These are phyloP conservation scores for Candida chauliodis DNA, from an alignment of 805 yeast genomes.

Conservation along the genomic window DNA sequence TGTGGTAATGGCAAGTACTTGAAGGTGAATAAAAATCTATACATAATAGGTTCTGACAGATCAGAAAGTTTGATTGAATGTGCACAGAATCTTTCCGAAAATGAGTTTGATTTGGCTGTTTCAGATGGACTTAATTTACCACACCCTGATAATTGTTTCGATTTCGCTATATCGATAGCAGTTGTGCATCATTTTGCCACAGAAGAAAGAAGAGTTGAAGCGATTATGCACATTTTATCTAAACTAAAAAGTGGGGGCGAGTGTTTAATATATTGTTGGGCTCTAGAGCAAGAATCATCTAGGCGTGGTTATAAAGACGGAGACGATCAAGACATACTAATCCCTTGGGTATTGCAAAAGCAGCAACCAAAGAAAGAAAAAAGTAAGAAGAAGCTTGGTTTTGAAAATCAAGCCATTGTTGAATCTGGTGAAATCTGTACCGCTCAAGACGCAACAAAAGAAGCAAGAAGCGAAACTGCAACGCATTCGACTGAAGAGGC, in stretches of 20 bases:
- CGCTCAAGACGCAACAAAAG: too few relatives aligned
- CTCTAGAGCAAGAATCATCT: conserved; percentile 83
- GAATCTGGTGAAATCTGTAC: conserved; percentile 17
- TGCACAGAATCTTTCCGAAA: conserved; percentile 44
- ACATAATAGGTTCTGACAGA: conserved; percentile 70
- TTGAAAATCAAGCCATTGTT: conserved; percentile 7
- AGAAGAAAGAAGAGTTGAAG: conserved; percentile 69
- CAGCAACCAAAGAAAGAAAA: conserved; percentile 31
- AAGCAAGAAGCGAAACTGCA: too few relatives aligned
- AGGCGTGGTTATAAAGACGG: conserved; percentile 90
- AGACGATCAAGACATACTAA: conserved; percentile 88
- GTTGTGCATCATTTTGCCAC: conserved; percentile 96
- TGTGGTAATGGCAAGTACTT: conserved; percentile 97
- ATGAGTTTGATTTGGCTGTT: conserved; percentile 55
- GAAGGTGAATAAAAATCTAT: conserved; percentile 63
- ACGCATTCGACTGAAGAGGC: too few relatives aligned
- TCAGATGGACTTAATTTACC: conserved; percentile 73
- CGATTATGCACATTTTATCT: conserved; percentile 65
- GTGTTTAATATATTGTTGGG: conserved; percentile 92
- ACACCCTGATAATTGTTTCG: conserved; percentile 39
- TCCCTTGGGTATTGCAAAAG: conserved; percentile 86
- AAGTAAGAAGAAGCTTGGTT: conserved; percentile 13
- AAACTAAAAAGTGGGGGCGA: conserved; percentile 59
- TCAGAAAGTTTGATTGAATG: conserved; percentile 67
- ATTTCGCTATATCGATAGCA: conserved; percentile 92